phyloP scores from a whole-genome alignment of 108 stramenopile species.

The Pelagomonas calceolata region DNA sequence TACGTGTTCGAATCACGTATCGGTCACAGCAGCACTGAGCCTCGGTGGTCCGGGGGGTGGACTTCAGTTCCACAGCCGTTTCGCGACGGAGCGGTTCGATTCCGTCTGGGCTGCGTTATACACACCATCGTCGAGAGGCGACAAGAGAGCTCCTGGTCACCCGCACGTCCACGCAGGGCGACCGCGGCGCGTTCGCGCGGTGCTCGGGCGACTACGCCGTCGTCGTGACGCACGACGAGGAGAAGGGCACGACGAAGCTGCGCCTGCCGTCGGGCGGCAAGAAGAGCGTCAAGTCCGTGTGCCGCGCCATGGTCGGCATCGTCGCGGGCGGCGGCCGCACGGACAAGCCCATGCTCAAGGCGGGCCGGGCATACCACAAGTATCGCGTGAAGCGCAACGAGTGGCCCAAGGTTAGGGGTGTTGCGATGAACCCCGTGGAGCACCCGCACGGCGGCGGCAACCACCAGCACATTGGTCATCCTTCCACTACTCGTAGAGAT shows the following conservation, averaged over 20 bases:
- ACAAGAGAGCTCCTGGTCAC: too few relatives aligned
- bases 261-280: conserved; percentile 95
- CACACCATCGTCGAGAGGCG: too few relatives aligned
- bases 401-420: conserved; percentile 99
- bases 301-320: conserved; percentile 95
- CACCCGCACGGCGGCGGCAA: conserved; percentile 99
- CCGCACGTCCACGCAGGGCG: too few relatives aligned
- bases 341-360: conserved; percentile 99
- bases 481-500: conserved; percentile 73
- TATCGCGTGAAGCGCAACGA: conserved; percentile 99
- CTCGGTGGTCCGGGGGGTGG: too few relatives aligned
- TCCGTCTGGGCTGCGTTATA: too few relatives aligned
- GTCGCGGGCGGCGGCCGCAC: conserved; percentile 98
- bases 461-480: conserved; percentile 99
- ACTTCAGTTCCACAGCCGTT: too few relatives aligned
- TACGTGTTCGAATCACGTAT: too few relatives aligned
- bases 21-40: too few relatives aligned
- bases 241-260: conserved; percentile 95
- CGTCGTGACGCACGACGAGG: conserved; percentile 95
- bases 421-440: conserved; percentile 99
- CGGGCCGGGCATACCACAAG: conserved; percentile 99
- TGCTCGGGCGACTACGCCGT: conserved; percentile 93
- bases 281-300: conserved; percentile 84
- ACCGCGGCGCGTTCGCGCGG: conserved; percentile 91
- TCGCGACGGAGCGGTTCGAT: too few relatives aligned